Conservation (phyloP, 768 basidiomycete species). For the Amanita exitialis region DNA sequence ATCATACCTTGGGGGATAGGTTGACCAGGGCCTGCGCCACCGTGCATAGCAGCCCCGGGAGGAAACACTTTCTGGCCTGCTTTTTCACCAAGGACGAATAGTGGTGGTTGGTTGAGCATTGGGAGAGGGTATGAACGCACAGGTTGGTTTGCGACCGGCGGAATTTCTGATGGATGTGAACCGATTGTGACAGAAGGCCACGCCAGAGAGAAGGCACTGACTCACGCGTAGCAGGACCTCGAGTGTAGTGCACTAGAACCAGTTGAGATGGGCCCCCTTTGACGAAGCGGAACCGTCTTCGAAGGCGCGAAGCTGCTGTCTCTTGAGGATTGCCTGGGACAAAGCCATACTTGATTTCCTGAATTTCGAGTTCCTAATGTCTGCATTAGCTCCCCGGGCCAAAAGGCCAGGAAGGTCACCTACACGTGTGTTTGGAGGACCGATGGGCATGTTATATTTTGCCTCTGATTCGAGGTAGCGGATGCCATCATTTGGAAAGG, state of each 20-base stretch:
- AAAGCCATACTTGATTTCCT: conserved; percentile 69
- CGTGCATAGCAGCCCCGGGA: conserved; percentile 23
- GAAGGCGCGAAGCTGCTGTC: conserved; percentile 50
- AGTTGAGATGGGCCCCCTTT: conserved; percentile 70
- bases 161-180: conserved; percentile 33
- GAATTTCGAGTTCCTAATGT: conserved; percentile 67
- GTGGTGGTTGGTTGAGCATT: conserved; percentile 49
- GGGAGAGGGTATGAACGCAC: conserved; percentile 67
- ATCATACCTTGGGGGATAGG: conserved; percentile 20
- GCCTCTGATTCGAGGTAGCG: conserved; percentile 69
- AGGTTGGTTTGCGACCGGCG: conserved; percentile 51
- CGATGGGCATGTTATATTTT: conserved; percentile 43
- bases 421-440: conserved; percentile 34
- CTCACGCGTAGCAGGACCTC: conserved; percentile 55
- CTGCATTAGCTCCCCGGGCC: background rate
- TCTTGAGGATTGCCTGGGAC: conserved; percentile 52
- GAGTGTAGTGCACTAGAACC: conserved; percentile 69
- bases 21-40: conserved; percentile 13
- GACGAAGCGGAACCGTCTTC: conserved; percentile 60
- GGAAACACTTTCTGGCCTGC: conserved; percentile 56
- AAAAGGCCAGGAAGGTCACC: conserved; percentile 14
- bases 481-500: conserved; percentile 70
- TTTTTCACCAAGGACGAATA: conserved; percentile 68
- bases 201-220: conserved; percentile 12
- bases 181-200: background rate